Base-by-base conservation (phyloP, 495 filamentous ascomycete genomes). In the Aspergillus nanangensis region DNA sequence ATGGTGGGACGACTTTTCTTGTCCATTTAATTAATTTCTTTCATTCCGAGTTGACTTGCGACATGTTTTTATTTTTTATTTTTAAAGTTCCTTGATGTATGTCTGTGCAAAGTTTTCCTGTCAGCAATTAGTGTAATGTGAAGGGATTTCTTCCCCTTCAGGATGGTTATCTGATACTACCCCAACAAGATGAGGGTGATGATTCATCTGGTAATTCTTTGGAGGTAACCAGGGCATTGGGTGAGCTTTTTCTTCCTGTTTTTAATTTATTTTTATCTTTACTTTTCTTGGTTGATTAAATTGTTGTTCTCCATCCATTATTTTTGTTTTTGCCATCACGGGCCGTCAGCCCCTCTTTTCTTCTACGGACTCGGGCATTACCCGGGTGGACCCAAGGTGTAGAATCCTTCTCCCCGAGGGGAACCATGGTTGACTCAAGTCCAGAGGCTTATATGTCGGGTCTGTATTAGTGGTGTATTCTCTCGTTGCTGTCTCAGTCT, bases 341-440 rank as follows among this genome's bases (percentile, higher is more conserved):
- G 52, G 40, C 52, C 52, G 53, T 48, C 53, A 56, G 53, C 53
- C 53, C 53, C 53, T 56, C 53, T 51, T 42, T 41, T 33, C 44
- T 51, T 24, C 43, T 45, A 29, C n/a, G 47, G 36, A 49, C 41
- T 55, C 52, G 52, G 47, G 47, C 52, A 40, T 55, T 50, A 55
- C 44, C 52, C 47, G 52, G 47, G 52, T 55, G 52, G 47, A 46
- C 33, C 44, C 39, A 53, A 27, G 19, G 38, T 46, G 44, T 32
- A 23, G 24, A 25, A 45, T 27, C 21, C 40, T 18, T 42, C 40
- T 47, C 50, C 50, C 50, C 50, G 40, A 52, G 41, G 23, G 18
- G 42, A 52, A 47, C 39, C 32, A 23, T 44, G 37, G 31, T 35
- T 37, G 38, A 37, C 38, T 37, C 35, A 25, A 23, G 27, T 35